phyloP scores from a whole-genome alignment of 2,329 filamentous ascomycete species.

The Ceratocystis cubensis region DNA sequence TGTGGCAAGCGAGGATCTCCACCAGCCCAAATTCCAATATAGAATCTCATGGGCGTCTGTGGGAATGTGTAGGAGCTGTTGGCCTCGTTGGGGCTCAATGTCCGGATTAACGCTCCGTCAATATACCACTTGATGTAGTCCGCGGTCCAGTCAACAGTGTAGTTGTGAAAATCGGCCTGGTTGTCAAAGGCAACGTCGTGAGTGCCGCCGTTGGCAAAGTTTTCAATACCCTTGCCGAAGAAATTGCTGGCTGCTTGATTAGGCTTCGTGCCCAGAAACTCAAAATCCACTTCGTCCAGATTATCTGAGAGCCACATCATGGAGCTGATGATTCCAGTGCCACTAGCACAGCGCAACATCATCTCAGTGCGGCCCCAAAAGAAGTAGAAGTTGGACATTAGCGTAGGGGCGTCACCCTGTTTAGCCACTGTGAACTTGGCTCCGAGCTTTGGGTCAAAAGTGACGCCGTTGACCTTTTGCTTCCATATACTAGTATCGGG shows the following conservation, averaged over 20 bases:
- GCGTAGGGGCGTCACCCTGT: constrained; percentile 63
- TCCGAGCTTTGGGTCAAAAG: constrained; percentile 48
- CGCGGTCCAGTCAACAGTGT: constrained; percentile 61
- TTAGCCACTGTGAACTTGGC: constrained; percentile 60
- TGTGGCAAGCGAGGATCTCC: constrained; percentile 43
- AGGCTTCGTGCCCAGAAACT: constrained; percentile 58
- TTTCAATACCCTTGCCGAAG: constrained; percentile 60
- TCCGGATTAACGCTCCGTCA: constrained; percentile 53
- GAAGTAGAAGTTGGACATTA: constrained; percentile 70
- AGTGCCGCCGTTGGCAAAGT: constrained; percentile 50
- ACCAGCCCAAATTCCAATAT: constrained; percentile 54
- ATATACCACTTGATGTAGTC: constrained; percentile 56
- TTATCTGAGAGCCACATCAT: constrained; percentile 76
- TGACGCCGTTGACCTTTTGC: constrained; percentile 50
- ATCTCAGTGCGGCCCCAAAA: constrained; percentile 75
- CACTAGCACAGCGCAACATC: constrained; percentile 61
- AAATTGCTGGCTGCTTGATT: constrained; percentile 59
- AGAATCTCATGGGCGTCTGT: constrained; percentile 63
- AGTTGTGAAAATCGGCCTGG: constrained; percentile 56
- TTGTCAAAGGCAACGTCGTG: constrained; percentile 42
- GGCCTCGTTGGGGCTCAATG: constrained; percentile 47
- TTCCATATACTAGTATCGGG: constrained; percentile 53
- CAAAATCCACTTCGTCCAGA: constrained; percentile 80
- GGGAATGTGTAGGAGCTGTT: constrained; percentile 54
- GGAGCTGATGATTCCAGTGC: constrained; percentile 64